Evolutionary conservation across 306 rosid species (phyloP), one percentile per base, ranked within the genome.

Genomic region (Castanopsis chinensis): DNA sequence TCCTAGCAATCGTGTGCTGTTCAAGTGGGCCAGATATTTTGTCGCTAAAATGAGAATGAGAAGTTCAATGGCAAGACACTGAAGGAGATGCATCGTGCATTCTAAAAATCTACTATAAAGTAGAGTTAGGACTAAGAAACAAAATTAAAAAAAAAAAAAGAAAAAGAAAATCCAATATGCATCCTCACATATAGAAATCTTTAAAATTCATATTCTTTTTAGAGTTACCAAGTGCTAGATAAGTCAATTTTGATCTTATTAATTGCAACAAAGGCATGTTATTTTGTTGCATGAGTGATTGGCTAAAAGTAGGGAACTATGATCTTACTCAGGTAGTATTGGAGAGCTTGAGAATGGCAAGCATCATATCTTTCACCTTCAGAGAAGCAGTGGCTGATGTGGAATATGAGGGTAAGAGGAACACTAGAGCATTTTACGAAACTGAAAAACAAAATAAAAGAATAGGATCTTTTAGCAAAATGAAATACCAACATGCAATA

Each of bases 311-410:
- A 20, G 35, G 79, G 72, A 64, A 72, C 30, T 78, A 18, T 85
- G 80, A 23, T 67, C 35, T 59, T 86, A 19, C 19, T 73, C 86
- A 94, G 98, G 97, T 95, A 49, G 90, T 89, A 9, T 64, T 95
- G 17, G 99, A 95, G 83, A 92, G 92, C 79, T 87, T 95, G 88
- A 91, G 99, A 87, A 82, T 95, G 92, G 90, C 98, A 49, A 95
- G 95, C 86, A 84, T 95, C 59, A 95, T 95, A 81, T 92, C 99
- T 45, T 95, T 92, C 85, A 83, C 90, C 52, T 95, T 91, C 83
- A 89, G 99, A 76, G 99, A 95, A 83, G 99, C 99, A 56, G 93
- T 92, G 59, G 85, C 84, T 73, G 99, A 95, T 79, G 99, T 95
- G 58, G 95, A 92, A 72, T 95, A 91, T 73, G 92, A 92, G 73